These are phyloP conservation scores for Penicillium cosmopolitanum DNA, from an alignment of 495 filamentous ascomycete species.

Conservation along the genomic window DNA sequence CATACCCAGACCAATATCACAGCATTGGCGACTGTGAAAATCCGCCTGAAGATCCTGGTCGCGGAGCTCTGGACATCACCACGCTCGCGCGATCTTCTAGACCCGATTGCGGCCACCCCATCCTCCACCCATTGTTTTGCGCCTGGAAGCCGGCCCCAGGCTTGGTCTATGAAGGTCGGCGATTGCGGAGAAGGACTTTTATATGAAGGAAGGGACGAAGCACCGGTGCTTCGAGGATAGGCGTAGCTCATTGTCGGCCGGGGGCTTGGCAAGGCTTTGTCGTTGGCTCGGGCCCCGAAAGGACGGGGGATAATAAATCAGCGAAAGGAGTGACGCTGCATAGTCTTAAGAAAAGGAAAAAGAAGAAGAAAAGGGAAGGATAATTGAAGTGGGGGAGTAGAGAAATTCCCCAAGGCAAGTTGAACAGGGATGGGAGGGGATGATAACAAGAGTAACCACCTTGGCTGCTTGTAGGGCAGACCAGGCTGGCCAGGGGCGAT, in stretches of 20 bases:
- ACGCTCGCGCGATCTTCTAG: constrained; percentile 11
- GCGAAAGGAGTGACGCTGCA: constrained; percentile 28
- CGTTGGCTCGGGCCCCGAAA: constrained; percentile 16
- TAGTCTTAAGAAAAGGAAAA: constrained; percentile 17
- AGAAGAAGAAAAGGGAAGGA: constrained; percentile 10
- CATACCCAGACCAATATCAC: constrained; percentile 76
- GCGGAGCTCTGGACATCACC: constrained; percentile 19
- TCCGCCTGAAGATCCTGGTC: constrained; percentile 16
- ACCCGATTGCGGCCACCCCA: constrained; percentile 11
- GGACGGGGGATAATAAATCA: constrained; percentile 15
- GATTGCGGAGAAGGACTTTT: constrained; percentile 19
- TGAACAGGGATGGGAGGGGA: too few species aligned
- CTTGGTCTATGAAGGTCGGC: constrained; percentile 10
- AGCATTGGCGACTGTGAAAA: constrained; percentile 65
- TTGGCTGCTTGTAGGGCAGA: too few species aligned
- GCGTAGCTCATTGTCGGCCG: constrained; percentile 45
- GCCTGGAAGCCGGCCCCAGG: constrained; percentile 26
- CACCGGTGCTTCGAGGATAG: constrained; percentile 36
- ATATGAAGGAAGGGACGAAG: constrained; percentile 35
- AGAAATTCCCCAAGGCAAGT: too few species aligned
- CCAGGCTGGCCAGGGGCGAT: too few species aligned
- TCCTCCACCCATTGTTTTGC: constrained; percentile 34
- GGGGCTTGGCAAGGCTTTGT: constrained; percentile 3
- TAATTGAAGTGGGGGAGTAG: constrained; percentile 2
- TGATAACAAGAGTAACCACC: too few species aligned